Base-by-base conservation (phyloP, 1,284 basidiomycete genomes). In the Boletus holoroseus region DNA sequence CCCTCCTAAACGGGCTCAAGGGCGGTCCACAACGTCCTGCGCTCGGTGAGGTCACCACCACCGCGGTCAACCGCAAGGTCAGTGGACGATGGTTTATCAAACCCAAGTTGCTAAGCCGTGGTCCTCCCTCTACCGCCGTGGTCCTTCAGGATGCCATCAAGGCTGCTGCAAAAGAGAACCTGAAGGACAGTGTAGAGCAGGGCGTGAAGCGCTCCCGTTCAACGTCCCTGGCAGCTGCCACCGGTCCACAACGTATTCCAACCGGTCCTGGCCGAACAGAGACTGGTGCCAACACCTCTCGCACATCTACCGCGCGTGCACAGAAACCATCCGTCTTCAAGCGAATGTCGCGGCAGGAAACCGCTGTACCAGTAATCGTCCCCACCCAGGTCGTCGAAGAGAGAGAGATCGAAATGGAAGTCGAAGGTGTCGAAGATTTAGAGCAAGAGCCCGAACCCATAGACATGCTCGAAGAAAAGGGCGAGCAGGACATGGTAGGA, bases 41-140 rank as follows among this genome's bases (percentile, higher is more conserved):
- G 47, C 76, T 89, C 48, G 77, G 79, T 54, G 87, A 89, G 71
- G 84, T 89, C 54, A 84, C 83, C 18, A 78, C 76, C 30, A 75
- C 74, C 48, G 81, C 85, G 53, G 78, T 88, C 46, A 89, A 88
- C 68, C 79, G 82, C 65, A 88, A 83, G 73, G 86, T 84, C 66
- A 58, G 76, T 73, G 8, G 46, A 26, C 48, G 18, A 40, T 38
- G 5, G 11, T 44, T 54, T 47, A 44, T 45, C 39, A 38, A 38
- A 45, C 45, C 32, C 28, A 39, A 15, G 1, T 41, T 24, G 30
- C 54, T 58, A 8, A 63, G 18, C 27, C 39, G 76, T 6, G 15
- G 2, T 32, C 27, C 16, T 31, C 15, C 16, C 9, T 1, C 24
- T 18, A 4, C 8, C 13, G 5, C 34, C 31, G 9, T 24, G 34